Conservation (phyloP, 176 grass and related monocot species). For the Oryza brachyantha region DNA sequence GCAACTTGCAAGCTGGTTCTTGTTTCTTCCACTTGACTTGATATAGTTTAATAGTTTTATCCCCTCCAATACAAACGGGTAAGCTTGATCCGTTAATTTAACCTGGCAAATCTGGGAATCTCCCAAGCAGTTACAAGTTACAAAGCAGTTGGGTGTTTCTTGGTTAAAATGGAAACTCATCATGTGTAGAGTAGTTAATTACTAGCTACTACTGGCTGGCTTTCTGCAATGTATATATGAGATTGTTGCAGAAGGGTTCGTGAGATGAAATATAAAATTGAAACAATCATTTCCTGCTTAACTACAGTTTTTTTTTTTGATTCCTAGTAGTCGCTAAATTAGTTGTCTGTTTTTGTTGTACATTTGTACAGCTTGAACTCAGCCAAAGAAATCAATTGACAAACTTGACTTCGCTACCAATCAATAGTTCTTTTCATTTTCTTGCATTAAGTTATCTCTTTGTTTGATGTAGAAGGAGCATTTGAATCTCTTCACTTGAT, state of each 20-base stretch:
- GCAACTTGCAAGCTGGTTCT: conserved; percentile 11
- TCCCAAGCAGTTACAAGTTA: not conserved
- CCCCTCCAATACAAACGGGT: not conserved
- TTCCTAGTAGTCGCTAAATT: not conserved
- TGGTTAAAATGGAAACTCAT: not conserved
- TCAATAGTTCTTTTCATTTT: not conserved
- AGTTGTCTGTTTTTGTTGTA: not conserved
- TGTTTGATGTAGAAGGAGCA: conserved; percentile 13
- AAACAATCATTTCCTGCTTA: not conserved
- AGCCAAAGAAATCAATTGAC: conserved; percentile 7
- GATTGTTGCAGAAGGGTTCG: not conserved
- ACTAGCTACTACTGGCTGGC: too few relatives aligned
- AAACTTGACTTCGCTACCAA: conserved; percentile 36
- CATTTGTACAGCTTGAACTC: not conserved
- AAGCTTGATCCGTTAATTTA: not conserved
- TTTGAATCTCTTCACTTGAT: conserved; percentile 9
- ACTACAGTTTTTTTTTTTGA: not conserved
- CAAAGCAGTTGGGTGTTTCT: not conserved
- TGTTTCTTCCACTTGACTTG: conserved; percentile 13
- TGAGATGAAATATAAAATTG: not conserved
- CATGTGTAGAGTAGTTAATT: not conserved
- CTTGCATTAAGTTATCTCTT: not conserved
- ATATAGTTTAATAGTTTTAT: conserved; percentile 3
- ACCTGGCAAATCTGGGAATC: not conserved
- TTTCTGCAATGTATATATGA: not conserved